phyloP scores from a whole-genome alignment of 2,329 filamentous ascomycete genomes.

The Achaetomium macrosporum region DNA sequence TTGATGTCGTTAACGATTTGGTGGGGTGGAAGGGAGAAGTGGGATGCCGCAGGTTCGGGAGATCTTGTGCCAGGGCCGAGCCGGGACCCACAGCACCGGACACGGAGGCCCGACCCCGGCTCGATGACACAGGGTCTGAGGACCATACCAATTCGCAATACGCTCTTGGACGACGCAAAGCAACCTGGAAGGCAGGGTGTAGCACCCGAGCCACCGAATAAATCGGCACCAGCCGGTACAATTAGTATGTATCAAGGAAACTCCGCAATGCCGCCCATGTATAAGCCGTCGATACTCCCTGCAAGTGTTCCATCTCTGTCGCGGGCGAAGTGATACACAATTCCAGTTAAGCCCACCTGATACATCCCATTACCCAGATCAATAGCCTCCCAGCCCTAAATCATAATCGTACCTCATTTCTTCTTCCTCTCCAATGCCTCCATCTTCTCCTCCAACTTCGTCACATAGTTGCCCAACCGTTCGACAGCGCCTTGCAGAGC shows the following conservation, averaged over 20 bases:
- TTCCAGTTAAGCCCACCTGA: neutral
- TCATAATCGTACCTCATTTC: conserved; percentile 42
- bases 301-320: neutral
- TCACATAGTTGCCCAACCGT: conserved; percentile 77
- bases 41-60: conserved; percentile 12
- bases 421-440: conserved; percentile 59
- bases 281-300: neutral
- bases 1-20: conserved; percentile 12
- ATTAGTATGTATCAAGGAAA: neutral
- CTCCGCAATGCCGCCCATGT: neutral
- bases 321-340: neutral
- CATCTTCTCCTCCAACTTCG: conserved; percentile 74
- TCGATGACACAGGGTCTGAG: neutral
- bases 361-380: neutral
- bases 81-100: conserved; percentile 3
- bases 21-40: conserved; percentile 4
- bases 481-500: conserved; percentile 83
- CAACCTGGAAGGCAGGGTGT: too few species aligned
- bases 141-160: neutral
- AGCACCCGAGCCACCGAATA: too few species aligned
- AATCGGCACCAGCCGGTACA: too few species aligned
- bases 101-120: neutral
- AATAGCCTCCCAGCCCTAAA: neutral
- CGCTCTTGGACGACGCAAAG: too few species aligned
- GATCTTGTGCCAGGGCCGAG: conserved; percentile 7